Evolutionary conservation across 1,284 basidiomycete species (phyloP).

Genomic region (Somion occarium): DNA sequence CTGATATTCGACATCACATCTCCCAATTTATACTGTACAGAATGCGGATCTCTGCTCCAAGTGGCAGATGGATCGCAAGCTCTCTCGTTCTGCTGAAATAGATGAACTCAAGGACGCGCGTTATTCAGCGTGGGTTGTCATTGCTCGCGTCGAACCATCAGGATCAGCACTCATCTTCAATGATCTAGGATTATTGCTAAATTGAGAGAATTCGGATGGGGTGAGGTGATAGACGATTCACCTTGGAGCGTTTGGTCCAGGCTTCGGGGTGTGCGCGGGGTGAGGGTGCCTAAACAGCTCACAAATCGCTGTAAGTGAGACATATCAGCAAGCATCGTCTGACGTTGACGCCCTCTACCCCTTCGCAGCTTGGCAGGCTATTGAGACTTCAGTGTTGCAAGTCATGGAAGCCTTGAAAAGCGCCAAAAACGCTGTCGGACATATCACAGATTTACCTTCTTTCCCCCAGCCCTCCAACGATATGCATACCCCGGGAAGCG

Average conservation of each 20-base stretch:
- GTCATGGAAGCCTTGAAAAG: background rate
- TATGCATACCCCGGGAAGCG: too few species aligned
- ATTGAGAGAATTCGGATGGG: background rate
- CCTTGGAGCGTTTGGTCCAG: background rate
- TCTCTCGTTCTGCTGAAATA: background rate
- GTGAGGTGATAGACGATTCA: background rate
- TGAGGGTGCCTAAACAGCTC: background rate
- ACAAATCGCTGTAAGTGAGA: background rate
- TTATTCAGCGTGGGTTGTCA: background rate
- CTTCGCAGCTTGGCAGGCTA: background rate
- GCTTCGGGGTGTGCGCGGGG: background rate
- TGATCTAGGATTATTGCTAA: background rate
- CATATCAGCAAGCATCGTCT: background rate
- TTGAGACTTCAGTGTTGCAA: background rate
- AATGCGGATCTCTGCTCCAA: background rate
- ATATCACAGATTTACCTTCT: too few species aligned
- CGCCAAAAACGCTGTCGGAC: too few species aligned
- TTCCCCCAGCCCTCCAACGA: too few species aligned
- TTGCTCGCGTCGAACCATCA: background rate
- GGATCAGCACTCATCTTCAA: background rate
- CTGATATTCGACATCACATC: background rate
- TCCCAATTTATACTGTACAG: too few species aligned
- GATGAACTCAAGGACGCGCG: background rate
- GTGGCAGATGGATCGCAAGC: background rate
- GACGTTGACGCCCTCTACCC: background rate